These are phyloP conservation scores for Pisolithus tinctorius DNA, from an alignment of 768 basidiomycete genomes.

Conservation along the genomic window DNA sequence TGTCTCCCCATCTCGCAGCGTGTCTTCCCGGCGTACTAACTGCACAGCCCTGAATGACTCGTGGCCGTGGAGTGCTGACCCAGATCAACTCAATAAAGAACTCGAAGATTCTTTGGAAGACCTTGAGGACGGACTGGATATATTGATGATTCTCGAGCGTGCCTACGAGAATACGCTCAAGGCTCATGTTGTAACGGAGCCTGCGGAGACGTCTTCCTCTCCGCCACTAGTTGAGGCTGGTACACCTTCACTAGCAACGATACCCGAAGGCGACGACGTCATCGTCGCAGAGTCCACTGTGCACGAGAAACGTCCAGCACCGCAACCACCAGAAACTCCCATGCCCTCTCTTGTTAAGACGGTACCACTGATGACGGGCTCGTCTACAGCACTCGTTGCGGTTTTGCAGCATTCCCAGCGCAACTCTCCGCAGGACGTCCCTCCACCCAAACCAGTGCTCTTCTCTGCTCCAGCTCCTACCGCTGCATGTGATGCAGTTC, in stretches of 20 bases:
- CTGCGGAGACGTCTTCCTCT: conserved; percentile 8
- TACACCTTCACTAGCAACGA: conserved; percentile 11
- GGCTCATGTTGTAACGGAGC: conserved; percentile 44
- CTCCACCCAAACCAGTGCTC: conserved; percentile 15
- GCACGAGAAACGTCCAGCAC: neutral
- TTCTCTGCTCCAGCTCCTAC: conserved; percentile 16
- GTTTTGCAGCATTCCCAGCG: conserved; percentile 43
- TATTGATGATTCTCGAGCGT: conserved; percentile 60
- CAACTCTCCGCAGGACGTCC: conserved; percentile 5
- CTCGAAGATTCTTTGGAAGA: conserved; percentile 48
- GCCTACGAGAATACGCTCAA: conserved; percentile 63
- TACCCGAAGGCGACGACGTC: conserved; percentile 16
- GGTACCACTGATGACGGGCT: conserved; percentile 48
- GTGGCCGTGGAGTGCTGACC: conserved; percentile 25
- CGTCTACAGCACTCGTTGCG: conserved; percentile 63
- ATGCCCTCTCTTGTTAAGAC: conserved; percentile 13
- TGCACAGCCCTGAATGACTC: conserved; percentile 18
- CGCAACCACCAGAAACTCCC: conserved; percentile 11
- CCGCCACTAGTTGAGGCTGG: conserved; percentile 1
- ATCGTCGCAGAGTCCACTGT: neutral
- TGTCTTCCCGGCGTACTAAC: conserved; percentile 38
- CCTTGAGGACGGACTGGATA: conserved; percentile 62
- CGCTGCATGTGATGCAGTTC: conserved; percentile 47
- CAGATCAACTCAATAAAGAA: conserved; percentile 39
- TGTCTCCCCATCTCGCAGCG: conserved; percentile 33